phyloP scores from a whole-genome alignment of 352 stramenopile species.

The Pythium aquatile region DNA sequence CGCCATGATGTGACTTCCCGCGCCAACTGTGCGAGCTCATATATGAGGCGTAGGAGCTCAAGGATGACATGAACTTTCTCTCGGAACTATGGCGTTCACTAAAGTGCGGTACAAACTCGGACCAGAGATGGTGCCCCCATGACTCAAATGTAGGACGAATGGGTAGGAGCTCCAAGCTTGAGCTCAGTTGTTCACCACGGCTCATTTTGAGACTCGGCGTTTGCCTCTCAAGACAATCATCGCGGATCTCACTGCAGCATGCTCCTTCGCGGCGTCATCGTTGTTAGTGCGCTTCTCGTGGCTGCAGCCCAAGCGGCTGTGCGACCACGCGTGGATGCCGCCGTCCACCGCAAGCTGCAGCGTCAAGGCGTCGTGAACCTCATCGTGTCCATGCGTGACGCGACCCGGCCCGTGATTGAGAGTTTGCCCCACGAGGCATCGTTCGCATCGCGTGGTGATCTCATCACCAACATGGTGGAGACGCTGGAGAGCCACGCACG shows the following conservation, averaged over 20 bases:
- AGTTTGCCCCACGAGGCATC: not conserved
- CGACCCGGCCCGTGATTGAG: constrained; percentile 1
- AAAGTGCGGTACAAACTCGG: too few relatives aligned
- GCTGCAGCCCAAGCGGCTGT: not conserved
- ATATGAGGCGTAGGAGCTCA: not conserved
- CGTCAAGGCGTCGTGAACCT: constrained; percentile 21
- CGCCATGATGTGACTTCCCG: not conserved
- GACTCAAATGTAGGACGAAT: too few relatives aligned
- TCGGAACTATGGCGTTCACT: too few relatives aligned
- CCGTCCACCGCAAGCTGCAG: constrained; percentile 13
- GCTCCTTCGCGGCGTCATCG: not conserved
- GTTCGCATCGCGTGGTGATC: constrained; percentile 11
- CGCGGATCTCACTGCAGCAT: not conserved
- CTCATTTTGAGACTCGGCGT: not conserved
- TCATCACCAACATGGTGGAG: constrained; percentile 12
- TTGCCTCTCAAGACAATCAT: not conserved
- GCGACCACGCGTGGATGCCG: not conserved
- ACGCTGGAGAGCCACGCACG: constrained; percentile 19
- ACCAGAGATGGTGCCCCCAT: too few relatives aligned
- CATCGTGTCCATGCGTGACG: constrained; percentile 27
- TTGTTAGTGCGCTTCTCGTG: not conserved
- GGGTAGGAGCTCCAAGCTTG: too few relatives aligned
- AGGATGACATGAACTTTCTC: too few relatives aligned
- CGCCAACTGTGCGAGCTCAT: not conserved
- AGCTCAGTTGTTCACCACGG: too few relatives aligned